A percentile compares a stretch with the other conserved stretches of the same genome.
Conservation (phyloP, 305 asterid species). For the Ilex paraguariensis region DNA sequence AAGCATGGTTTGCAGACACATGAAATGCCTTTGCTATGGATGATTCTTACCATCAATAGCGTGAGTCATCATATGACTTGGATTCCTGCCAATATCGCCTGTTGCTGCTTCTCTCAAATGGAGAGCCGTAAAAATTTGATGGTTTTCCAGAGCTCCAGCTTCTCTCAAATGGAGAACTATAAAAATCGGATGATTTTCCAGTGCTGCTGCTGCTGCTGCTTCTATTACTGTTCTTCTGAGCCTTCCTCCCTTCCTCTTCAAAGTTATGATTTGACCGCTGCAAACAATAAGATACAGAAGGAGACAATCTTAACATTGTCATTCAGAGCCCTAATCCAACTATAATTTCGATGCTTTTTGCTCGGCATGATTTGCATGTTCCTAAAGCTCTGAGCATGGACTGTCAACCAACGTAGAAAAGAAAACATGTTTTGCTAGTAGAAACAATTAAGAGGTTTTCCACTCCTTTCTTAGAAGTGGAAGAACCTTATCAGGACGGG, state of each 20-base stretch:
- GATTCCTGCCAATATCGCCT: conserved; percentile 52
- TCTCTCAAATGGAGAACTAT: conserved; percentile 48
- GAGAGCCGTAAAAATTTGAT: conserved; percentile 32
- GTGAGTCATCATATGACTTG: conserved; percentile 26
- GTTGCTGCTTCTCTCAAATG: conserved; percentile 45
- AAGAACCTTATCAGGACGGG: too few relatives aligned
- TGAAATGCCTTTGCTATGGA: neutral
- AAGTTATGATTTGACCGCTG: conserved; percentile 66
- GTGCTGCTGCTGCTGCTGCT: conserved; percentile 25
- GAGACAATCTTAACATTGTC: too few relatives aligned
- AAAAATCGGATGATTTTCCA: conserved; percentile 48
- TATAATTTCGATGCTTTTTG: too few relatives aligned
- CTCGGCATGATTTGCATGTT: too few relatives aligned
- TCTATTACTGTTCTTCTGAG: conserved; percentile 31
- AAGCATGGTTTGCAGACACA: too few relatives aligned
- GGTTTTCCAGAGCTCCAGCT: conserved; percentile 41
- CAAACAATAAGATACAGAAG: conserved; percentile 2
- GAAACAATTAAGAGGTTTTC: too few relatives aligned
- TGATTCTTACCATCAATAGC: conserved; percentile 39
- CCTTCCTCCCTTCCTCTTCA: conserved; percentile 57
- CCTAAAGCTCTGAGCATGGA: too few relatives aligned
- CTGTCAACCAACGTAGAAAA: too few relatives aligned
- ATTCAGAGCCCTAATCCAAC: too few relatives aligned
- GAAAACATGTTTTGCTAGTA: too few relatives aligned
- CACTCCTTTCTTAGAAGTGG: too few relatives aligned